These are phyloP conservation scores for Boeremia exigua DNA, from an alignment of 2,329 filamentous ascomycete species.

Conservation along the genomic window DNA sequence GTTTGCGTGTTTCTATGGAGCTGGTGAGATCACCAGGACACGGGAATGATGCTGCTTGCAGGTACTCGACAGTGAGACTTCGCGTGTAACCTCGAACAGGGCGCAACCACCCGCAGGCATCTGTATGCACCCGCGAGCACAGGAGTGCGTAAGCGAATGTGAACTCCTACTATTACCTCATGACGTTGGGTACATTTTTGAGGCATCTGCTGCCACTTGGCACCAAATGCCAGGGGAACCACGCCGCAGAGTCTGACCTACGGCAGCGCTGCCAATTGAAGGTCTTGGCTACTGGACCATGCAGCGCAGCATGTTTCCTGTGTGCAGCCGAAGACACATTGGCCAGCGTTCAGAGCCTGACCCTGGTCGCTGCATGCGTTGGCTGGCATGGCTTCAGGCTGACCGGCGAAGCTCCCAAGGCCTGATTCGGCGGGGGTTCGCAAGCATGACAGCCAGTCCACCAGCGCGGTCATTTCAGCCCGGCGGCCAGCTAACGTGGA, in stretches of 20 bases:
- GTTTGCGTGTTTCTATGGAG: constrained; percentile 15
- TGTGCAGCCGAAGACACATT: constrained; percentile 37
- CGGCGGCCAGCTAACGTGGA: constrained; percentile 8
- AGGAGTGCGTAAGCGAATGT: constrained; percentile 2
- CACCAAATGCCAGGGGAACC: constrained; percentile 15
- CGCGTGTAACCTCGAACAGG: constrained; percentile 4
- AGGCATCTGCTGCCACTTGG: constrained; percentile 14
- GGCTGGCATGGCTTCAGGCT: constrained; percentile 32
- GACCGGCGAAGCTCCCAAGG: constrained; percentile 23
- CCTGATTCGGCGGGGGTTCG: constrained; percentile 39
- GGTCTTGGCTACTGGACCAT: constrained; percentile 29
- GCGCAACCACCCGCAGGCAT: constrained; percentile 9
- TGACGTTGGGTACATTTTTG: constrained; percentile 5
- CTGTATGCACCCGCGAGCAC: background rate
- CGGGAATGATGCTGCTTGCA: constrained; percentile 18
- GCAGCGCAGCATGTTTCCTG: constrained; percentile 40
- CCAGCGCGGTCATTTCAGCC: constrained; percentile 23
- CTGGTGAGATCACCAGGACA: background rate
- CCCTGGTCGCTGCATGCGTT: constrained; percentile 47
- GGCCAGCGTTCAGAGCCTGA: constrained; percentile 36
- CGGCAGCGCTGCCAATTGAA: constrained; percentile 37
- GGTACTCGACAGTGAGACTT: constrained; percentile 8
- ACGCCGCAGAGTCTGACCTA: constrained; percentile 21
- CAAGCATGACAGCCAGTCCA: constrained; percentile 22
- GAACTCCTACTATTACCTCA: constrained; percentile 3